These are phyloP conservation scores for Rosa hybrid DNA, from an alignment of 331 rosid genomes.

Conservation along the genomic window DNA sequence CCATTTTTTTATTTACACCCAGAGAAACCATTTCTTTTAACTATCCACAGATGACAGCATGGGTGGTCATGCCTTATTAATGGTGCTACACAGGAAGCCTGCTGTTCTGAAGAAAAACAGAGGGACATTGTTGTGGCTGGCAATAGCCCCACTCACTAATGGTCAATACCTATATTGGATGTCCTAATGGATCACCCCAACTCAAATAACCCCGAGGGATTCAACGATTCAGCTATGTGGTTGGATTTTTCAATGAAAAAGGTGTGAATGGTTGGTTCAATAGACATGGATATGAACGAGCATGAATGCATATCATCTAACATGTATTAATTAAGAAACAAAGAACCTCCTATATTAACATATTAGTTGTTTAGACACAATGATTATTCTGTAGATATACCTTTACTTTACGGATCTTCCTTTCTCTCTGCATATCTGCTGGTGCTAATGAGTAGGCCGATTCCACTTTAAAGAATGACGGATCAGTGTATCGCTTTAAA, in stretches of 20 bases:
- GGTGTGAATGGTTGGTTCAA: background rate
- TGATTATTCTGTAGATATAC: slow-evolving; percentile 43
- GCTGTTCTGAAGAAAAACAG: background rate
- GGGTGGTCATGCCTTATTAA: background rate
- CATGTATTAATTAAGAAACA: background rate
- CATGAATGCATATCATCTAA: background rate
- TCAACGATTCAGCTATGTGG: background rate
- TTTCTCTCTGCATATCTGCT: slow-evolving; percentile 59
- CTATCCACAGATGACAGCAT: background rate
- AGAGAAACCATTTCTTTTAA: background rate
- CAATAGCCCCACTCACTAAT: background rate
- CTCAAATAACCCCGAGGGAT: background rate
- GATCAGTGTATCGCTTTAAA: slow-evolving; percentile 94
- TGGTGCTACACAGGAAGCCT: background rate
- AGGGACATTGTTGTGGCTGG: background rate
- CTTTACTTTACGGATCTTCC: slow-evolving; percentile 61
- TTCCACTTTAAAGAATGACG: slow-evolving; percentile 77
- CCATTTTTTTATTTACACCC: background rate
- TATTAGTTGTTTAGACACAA: background rate
- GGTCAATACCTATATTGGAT: background rate
- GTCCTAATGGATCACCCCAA: background rate
- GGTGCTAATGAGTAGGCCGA: slow-evolving; percentile 39
- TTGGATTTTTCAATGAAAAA: background rate
- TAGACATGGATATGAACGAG: background rate
- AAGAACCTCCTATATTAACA: background rate